Evolutionary conservation across 2,329 filamentous ascomycete genomes (phyloP).

Genomic region (Chalara sp.): DNA sequence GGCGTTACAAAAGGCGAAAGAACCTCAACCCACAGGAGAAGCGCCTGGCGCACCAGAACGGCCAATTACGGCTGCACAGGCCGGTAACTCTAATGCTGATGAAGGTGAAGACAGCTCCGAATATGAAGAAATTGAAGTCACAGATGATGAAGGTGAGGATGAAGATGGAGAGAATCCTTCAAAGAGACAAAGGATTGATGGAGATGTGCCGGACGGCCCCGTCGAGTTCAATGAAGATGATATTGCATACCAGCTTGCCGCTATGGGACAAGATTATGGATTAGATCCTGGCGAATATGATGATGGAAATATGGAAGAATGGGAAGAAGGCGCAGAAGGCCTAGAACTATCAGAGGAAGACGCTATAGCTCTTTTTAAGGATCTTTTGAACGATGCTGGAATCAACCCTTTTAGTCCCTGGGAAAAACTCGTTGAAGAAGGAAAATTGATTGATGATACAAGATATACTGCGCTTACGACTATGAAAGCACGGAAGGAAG

Average conservation of each 20-base stretch:
- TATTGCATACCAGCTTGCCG: conserved; percentile 83
- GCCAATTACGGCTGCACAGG: conserved; percentile 10
- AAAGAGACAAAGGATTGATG: conserved; percentile 43
- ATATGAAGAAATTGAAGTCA: conserved; percentile 49
- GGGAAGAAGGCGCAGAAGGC: conserved; percentile 67
- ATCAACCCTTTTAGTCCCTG: conserved; percentile 87
- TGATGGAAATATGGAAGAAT: conserved; percentile 51
- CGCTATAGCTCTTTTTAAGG: conserved; percentile 70
- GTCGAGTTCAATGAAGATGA: conserved; percentile 91
- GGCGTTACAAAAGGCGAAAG: conserved; percentile 18
- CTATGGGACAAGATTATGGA: conserved; percentile 82
- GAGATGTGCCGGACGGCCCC: conserved; percentile 34
- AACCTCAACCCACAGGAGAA: conserved; percentile 20
- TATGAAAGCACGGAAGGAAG: conserved; percentile 74
- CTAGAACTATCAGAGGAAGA: conserved; percentile 68
- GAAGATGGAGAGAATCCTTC: conserved; percentile 38
- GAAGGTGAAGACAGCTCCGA: conserved; percentile 56
- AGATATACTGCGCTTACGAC: conserved; percentile 79
- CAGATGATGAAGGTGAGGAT: conserved; percentile 39
- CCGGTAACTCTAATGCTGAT: conserved; percentile 22
- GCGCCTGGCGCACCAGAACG: conserved; percentile 20
- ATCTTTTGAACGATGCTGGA: conserved; percentile 73
- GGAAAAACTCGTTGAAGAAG: conserved; percentile 83
- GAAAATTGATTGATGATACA: conserved; percentile 73
- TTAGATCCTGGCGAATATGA: conserved; percentile 73